Conservation (phyloP, 1,284 basidiomycete species). For the Tremellales sp. region DNA sequence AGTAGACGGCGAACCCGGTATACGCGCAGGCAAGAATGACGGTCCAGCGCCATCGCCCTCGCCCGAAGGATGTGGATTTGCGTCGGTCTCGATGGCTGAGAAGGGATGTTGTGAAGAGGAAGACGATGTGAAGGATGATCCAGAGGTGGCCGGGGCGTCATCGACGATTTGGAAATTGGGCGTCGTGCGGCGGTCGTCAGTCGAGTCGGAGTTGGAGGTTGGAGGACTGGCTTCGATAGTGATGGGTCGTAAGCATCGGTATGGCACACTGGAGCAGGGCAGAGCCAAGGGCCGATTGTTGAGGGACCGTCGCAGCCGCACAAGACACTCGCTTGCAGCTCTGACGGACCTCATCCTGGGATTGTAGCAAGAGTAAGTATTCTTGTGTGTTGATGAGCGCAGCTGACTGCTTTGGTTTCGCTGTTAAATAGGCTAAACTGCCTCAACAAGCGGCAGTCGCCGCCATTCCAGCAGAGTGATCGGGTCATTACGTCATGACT, state of each 20-base stretch:
- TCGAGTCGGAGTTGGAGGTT: neutral
- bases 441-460: neutral
- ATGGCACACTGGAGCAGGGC: neutral
- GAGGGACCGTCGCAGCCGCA: neutral
- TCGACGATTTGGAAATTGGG: constrained; percentile 1
- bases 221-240: constrained; percentile 11
- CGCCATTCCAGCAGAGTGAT: too few species aligned
- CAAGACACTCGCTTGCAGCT: neutral
- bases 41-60: neutral
- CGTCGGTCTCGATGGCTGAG: neutral
- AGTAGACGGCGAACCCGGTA: constrained; percentile 7
- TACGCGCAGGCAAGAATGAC: neutral
- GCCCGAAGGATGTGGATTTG: neutral
- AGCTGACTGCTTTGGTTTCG: too few species aligned
- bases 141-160: neutral
- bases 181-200: constrained; percentile 2
- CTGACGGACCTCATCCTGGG: neutral
- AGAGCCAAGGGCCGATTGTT: neutral
- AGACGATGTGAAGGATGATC: neutral
- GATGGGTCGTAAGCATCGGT: constrained; percentile 4
- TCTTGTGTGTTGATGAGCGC: too few species aligned
- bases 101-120: neutral
- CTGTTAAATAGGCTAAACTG: neutral
- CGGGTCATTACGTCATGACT: too few species aligned
- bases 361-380: too few species aligned